phyloP scores from a whole-genome alignment of 495 filamentous ascomycete genomes.

The Usnea hakonensis region DNA sequence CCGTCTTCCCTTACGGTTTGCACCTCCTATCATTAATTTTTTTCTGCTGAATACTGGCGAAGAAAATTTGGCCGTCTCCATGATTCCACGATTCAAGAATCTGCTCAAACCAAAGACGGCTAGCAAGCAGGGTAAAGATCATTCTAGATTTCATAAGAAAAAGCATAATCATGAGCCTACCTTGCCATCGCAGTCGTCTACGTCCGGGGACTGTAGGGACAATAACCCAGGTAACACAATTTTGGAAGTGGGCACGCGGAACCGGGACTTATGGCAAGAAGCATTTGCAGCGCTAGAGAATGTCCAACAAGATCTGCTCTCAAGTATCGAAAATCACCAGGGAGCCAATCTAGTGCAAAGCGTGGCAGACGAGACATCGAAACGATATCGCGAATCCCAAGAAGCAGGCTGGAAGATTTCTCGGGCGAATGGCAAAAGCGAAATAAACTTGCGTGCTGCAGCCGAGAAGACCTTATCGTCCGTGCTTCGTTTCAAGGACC shows the following conservation, averaged over 20 bases:
- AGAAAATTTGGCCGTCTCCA: not conserved
- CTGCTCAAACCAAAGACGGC: not conserved
- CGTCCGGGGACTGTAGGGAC: not conserved
- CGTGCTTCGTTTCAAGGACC: conserved; percentile 5
- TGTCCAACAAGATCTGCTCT: too few relatives aligned
- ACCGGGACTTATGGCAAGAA: not conserved
- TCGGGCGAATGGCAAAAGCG: not conserved
- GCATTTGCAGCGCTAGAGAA: not conserved
- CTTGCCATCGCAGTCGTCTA: not conserved
- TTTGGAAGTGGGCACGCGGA: not conserved
- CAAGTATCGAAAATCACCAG: too few relatives aligned
- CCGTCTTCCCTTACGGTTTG: not conserved
- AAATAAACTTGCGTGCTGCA: conserved; percentile 4
- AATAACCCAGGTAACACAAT: not conserved
- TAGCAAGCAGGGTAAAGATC: not conserved
- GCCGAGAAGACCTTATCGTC: conserved; percentile 7
- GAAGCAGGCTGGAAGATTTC: too few relatives aligned
- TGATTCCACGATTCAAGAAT: not conserved
- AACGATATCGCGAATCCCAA: not conserved
- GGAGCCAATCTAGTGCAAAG: not conserved
- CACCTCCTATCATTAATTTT: not conserved
- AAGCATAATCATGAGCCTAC: not conserved
- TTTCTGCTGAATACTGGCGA: not conserved
- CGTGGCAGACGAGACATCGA: not conserved
- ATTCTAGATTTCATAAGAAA: not conserved